phyloP scores from a whole-genome alignment of 2,329 filamentous ascomycete species.

The Fusarium nanum region DNA sequence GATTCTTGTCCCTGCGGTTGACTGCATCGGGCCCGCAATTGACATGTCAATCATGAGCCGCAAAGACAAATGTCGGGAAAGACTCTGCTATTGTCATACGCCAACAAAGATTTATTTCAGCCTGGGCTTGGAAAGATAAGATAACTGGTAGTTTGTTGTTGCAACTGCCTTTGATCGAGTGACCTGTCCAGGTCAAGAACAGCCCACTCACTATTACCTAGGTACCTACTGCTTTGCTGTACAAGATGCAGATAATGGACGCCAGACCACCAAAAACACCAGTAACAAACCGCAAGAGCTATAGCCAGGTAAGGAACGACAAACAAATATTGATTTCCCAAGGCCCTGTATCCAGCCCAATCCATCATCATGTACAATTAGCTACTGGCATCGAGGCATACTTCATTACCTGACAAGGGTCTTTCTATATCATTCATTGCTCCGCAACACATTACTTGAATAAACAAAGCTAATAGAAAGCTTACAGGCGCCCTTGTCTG shows the following conservation, averaged over 20 bases:
- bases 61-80: slow-evolving; percentile 36
- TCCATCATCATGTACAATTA: slow-evolving; percentile 1
- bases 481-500: slow-evolving; percentile 30
- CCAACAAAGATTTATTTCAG: slow-evolving; percentile 24
- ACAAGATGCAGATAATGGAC: slow-evolving; percentile 23
- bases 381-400: background rate
- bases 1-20: slow-evolving; percentile 35
- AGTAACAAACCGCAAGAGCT: slow-evolving; percentile 6
- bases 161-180: slow-evolving; percentile 15
- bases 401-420: background rate
- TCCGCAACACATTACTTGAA: background rate
- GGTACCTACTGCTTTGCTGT: background rate
- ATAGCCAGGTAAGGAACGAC: slow-evolving; percentile 24
- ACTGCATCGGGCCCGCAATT: slow-evolving; percentile 38
- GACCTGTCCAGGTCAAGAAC: slow-evolving; percentile 3
- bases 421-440: background rate
- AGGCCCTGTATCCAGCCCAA: background rate
- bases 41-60: slow-evolving; percentile 39
- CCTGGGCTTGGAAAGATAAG: background rate
- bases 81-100: slow-evolving; percentile 24
- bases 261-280: slow-evolving; percentile 12
- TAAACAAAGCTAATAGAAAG: slow-evolving; percentile 19
- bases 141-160: slow-evolving; percentile 11
- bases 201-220: background rate
- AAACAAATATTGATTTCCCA: background rate